Evolutionary conservation across 352 stramenopile genomes (phyloP).

Genomic region (Phytophthora sp.): DNA sequence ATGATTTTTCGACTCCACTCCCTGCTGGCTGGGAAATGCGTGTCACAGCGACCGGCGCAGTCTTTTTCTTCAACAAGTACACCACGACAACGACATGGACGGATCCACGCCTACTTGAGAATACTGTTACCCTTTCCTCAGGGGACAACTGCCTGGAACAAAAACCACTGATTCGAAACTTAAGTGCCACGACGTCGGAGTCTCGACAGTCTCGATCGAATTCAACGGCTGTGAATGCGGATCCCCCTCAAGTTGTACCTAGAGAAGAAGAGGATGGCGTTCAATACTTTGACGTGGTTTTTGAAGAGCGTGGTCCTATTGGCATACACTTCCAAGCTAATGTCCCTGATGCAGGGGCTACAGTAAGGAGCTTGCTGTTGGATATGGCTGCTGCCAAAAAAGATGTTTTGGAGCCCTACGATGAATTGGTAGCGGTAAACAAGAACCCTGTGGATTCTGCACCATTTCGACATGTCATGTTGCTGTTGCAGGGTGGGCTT

Average conservation of each 20-base stretch:
- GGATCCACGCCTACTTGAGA: constrained; percentile 52
- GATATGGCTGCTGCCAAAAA: constrained; percentile 62
- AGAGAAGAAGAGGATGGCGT: constrained; percentile 19
- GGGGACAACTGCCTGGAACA: no score
- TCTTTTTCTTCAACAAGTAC: constrained; percentile 84
- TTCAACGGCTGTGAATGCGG: constrained; percentile 14
- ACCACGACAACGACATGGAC: constrained; percentile 80
- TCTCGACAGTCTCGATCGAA: constrained; percentile 25
- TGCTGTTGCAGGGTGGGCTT: constrained; percentile 78
- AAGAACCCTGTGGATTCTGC: constrained; percentile 66
- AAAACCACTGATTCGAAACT: constrained; percentile 17
- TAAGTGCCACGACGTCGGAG: constrained; percentile 13
- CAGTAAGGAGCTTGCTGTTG: constrained; percentile 59
- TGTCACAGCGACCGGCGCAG: constrained; percentile 62
- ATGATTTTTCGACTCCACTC: constrained; percentile 79
- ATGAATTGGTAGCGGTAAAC: constrained; percentile 83
- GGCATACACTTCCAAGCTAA: constrained; percentile 88
- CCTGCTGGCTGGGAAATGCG: constrained; percentile 85
- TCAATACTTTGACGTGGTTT: constrained; percentile 71
- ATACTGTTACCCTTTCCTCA: constrained; percentile 1
- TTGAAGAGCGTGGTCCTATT: constrained; percentile 73
- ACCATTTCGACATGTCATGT: constrained; percentile 83
- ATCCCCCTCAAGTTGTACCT: not conserved
- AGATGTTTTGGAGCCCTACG: constrained; percentile 57
- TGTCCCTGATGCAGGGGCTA: constrained; percentile 65